Evolutionary conservation across 1,284 basidiomycete species (phyloP), one percentile per base, ranked within the genome.

Genomic region (Schizopora paradoxa): DNA sequence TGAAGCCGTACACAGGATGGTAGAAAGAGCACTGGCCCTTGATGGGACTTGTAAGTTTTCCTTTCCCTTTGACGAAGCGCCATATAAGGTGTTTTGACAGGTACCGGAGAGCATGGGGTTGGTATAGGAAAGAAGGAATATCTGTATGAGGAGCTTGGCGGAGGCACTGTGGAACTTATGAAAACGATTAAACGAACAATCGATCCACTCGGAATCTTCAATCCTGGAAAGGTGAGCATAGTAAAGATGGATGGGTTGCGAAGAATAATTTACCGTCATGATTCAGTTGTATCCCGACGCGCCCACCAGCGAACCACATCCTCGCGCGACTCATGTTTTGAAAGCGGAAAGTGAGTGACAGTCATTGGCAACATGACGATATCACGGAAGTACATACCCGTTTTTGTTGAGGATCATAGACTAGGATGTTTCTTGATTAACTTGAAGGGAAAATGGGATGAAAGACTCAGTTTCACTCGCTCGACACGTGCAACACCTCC

Each of bases 81-180:
- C 21, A 13, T 33, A 33, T 6, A 22, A 43, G 14, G 28, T 23
- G 31, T 25, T 14, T 29, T 26, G n/a, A 5, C 45, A 82, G 77
- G 80, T 56, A 85, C 83, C 0, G 90, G 91, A 7, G 91, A 93
- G 60, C 91, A 93, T 59, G 91, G 91, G 1, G 87, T 94, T 6
- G 91, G 91, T 0, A 67, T 91, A n/a, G 89, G 87, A 10, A 92
- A 92, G 69, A 79, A 75, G 51, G 74, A 79, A 50, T 87, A 77
- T 53, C 71, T 94, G 25, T 70, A 78, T 28, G 73, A 80, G 47
- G 91, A 94, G 60, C 73, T 95, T 0, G 91, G 91, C 0, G 68
- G 71, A 31, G 88, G 86, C 0, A 95, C 91, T 0, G 85, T 93
- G 10, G 74, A 78, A 47, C 63, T 94, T 19, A 94, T 95, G 91